Evolutionary conservation across 1,139 yeast species (phyloP), one percentile per base, ranked within the genome.

Genomic region (Magnusiomyces ingens): DNA sequence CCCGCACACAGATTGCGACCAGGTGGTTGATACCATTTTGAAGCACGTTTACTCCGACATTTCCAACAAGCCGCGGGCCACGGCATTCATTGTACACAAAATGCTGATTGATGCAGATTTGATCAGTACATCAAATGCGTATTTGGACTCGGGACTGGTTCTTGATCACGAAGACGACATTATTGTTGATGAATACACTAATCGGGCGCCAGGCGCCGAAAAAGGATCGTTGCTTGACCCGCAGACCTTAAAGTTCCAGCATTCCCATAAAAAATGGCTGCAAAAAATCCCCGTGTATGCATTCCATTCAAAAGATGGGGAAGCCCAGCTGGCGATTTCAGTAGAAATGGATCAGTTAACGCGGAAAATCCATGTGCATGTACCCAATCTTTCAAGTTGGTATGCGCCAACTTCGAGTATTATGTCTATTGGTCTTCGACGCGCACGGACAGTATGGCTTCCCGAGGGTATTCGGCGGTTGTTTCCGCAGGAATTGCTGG

Each of bases 1-100:
- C 37, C 65, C 66, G 1, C 65, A 62, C 44, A 49, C 53, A 2
- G 50, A 60, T 41, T 52, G 55, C n/a, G 58, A 59, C 2, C 52
- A 52, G 10, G 52, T 57, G n/a, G 55, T 62, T 6, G 50, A 55
- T 35, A 52, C 58, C 12, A 42, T 52, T 12, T 35, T 52, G 19
- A 17, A 51, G 2, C 36, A 40, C 2, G 50, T 50, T 5, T 49
- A 49, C 12, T n/a, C 37, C 17, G 32, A 44, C 11, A n/a, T n/a
- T n/a, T 29, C n/a, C 13, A 44, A 44, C 32, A 13, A 26, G 26
- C 37, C 37, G 12, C 37, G 36, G 13, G 17, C 15, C 2, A 19
- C 41, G n/a, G 12, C 41, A 12, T 32, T 29, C 13, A 19, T 40
- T 11, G 55, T 54, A 12, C 57, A 52, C 38, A 42, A 46, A 26